Evolutionary conservation across 768 basidiomycete genomes (phyloP).

Genomic region (Cyclocybe cylindracea): DNA sequence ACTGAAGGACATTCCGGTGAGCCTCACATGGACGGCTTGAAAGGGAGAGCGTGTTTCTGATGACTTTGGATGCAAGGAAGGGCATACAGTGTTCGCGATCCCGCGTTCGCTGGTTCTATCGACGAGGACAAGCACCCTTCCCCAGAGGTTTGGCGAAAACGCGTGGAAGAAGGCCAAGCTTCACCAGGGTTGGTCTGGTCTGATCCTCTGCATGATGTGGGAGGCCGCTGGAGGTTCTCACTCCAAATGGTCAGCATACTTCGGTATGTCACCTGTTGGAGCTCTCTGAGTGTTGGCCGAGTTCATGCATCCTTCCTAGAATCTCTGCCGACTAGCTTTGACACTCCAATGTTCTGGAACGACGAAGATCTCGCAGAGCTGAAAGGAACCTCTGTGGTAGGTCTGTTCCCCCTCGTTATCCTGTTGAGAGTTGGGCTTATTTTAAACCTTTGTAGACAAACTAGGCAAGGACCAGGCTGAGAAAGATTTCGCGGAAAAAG

Average conservation of each 20-base stretch:
- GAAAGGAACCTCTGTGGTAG: slow-evolving; percentile 82
- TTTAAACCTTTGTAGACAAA: slow-evolving; percentile 55
- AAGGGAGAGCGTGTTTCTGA: neutral
- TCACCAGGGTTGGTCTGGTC: slow-evolving; percentile 77
- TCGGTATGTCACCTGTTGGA: slow-evolving; percentile 46
- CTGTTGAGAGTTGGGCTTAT: neutral
- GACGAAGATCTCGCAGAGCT: slow-evolving; percentile 73
- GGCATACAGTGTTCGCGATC: slow-evolving; percentile 76
- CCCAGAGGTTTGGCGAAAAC: slow-evolving; percentile 53
- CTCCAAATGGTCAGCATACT: slow-evolving; percentile 74
- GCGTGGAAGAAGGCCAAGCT: slow-evolving; percentile 66
- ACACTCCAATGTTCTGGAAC: slow-evolving; percentile 95
- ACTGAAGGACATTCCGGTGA: slow-evolving; percentile 68
- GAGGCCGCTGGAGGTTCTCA: slow-evolving; percentile 65
- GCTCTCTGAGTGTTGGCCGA: neutral
- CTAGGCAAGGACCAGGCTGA: slow-evolving; percentile 86
- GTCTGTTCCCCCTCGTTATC: slow-evolving; percentile 44
- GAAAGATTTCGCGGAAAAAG: slow-evolving; percentile 61
- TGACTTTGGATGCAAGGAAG: slow-evolving; percentile 50
- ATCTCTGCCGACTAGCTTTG: slow-evolving; percentile 70
- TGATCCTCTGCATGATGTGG: slow-evolving; percentile 97
- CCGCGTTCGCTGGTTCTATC: slow-evolving; percentile 80
- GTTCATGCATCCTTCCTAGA: slow-evolving; percentile 34
- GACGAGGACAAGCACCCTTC: slow-evolving; percentile 71
- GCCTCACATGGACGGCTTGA: slow-evolving; percentile 5